Evolutionary conservation across 306 rosid genomes (phyloP).

Genomic region (Quercus alba): DNA sequence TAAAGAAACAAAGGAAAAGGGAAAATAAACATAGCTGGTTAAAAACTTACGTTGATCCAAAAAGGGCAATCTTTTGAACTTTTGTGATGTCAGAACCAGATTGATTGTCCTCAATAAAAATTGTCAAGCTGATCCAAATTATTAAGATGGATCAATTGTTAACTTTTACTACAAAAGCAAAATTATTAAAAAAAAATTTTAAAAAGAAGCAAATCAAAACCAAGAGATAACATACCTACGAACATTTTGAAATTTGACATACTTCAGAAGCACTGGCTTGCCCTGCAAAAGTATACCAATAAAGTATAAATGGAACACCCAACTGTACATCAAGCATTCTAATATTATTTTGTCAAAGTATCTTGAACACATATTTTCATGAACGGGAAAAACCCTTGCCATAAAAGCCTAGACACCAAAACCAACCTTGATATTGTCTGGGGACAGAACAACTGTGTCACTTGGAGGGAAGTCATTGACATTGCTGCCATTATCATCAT

Average conservation of each 20-base stretch:
- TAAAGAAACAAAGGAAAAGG: neutral
- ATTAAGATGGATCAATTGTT: constrained; percentile 20
- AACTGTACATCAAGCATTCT: neutral
- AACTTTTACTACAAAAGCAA: neutral
- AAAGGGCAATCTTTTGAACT: constrained; percentile 77
- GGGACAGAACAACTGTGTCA: constrained; percentile 59
- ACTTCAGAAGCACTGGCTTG: constrained; percentile 71
- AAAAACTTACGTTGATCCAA: constrained; percentile 84
- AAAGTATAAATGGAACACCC: neutral
- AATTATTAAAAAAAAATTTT: neutral
- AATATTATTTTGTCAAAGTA: neutral
- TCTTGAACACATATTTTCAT: neutral
- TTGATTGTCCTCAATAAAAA: constrained; percentile 93
- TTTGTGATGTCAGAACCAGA: constrained; percentile 69
- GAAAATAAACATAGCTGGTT: neutral
- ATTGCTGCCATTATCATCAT: constrained; percentile 57
- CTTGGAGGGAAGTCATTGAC: constrained; percentile 87
- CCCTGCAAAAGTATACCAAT: constrained; percentile 50
- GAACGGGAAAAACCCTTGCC: neutral
- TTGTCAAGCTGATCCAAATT: constrained; percentile 67
- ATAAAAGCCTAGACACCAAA: constrained; percentile 6
- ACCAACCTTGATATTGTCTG: constrained; percentile 68
- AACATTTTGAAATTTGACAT: constrained; percentile 95
- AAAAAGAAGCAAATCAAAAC: constrained; percentile 6
- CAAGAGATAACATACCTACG: constrained; percentile 59